Base-by-base conservation (phyloP, 768 basidiomycete genomes). In the Dendrothele bispora region DNA sequence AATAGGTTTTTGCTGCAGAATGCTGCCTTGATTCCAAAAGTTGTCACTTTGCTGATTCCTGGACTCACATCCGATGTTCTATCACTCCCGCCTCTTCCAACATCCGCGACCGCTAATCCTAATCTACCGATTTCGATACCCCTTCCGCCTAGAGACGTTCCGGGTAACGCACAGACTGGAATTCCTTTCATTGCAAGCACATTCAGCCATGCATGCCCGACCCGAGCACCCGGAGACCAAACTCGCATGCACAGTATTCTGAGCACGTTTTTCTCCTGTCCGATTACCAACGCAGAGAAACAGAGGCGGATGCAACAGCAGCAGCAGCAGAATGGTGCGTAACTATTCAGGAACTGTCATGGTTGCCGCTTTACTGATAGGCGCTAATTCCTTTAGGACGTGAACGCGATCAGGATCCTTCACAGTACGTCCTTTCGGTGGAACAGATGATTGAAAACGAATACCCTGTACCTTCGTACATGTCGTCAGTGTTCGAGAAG, bases 371-470 rank as follows among this genome's bases (percentile, higher is more conserved):
- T 30, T 10, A 55, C 3, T 15, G 39, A 11, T 26, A 43, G 11
- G 38, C 39, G 25, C 48, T 27, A 2, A 38, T 35, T 50, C 58
- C 56, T 85, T 83, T 78, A 68, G 83, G 86, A 65, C 73, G 74
- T 44, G 69, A 69, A n/a, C 75, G 78, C 53, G 77, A 84, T 35
- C 79, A 77, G 53, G 79, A 83, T 30, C 85, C 91, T 5, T 61
- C 79, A 43, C 74, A 82, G 46, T 95, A 91, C 66, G 60, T 90
- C 34, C 73, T 98, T 28, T 80, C 84, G 0, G 65, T 84, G 20
- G 84, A 90, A 51, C 88, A 95, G 61, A 95, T 98, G 92, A 74
- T 90, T 43, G 91, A 98, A 59, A 92, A 98, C 58, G 91, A 94
- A 44, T 98, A 98, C 57, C 91, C 88, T 0, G 71, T 93, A 43